Base-by-base conservation (phyloP, 345 rosid genomes). In the Camelina hispida region DNA sequence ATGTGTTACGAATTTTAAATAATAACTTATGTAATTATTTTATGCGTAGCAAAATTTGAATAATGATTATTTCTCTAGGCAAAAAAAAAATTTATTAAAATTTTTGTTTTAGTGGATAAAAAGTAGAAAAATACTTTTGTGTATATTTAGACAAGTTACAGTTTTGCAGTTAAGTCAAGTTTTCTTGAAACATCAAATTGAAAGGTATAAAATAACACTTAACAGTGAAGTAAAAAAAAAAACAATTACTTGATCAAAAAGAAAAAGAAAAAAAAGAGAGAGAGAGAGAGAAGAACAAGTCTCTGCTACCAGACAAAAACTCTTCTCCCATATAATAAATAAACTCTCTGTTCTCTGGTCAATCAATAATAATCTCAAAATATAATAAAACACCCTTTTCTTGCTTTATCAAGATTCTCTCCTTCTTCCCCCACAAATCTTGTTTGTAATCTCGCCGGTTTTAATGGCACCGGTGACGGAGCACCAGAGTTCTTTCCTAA, bases 401-500 rank as follows among this genome's bases (percentile, higher is more conserved):
- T 37, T 37, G 14, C 48, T 55, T 25, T 38, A 0, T 43, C 43
- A 61, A 59, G 22, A 42, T 44, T 8, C 35, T 68, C 69, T 61
- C 17, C 25, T 62, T 34, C 23, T 47, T 20, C 20, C 52, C 50
- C 47, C 6, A 28, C 56, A 42, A 46, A 20, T 10, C 12, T 20
- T 61, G 18, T 10, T 40, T 28, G 1, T 4, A 0, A 2, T 35
- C 14, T 59, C 54, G 15, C 46, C 37, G 65, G 30, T 50, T 15
- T 2, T 48, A 20, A 72, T 74, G 71, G 88, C 90, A 87, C 96
- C 89, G 32, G 88, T 86, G 18, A 91, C 89, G 18, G 96, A 90
- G 25, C 77, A 82, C 77, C 97, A 84, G 44, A 80, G 86, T 1
- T 92, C 96, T 12, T 95, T 92, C 80, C 85, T 92, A 35, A 86